Evolutionary conservation across 257 asterid genomes (phyloP).

Genomic region (Gentiana straminea): DNA sequence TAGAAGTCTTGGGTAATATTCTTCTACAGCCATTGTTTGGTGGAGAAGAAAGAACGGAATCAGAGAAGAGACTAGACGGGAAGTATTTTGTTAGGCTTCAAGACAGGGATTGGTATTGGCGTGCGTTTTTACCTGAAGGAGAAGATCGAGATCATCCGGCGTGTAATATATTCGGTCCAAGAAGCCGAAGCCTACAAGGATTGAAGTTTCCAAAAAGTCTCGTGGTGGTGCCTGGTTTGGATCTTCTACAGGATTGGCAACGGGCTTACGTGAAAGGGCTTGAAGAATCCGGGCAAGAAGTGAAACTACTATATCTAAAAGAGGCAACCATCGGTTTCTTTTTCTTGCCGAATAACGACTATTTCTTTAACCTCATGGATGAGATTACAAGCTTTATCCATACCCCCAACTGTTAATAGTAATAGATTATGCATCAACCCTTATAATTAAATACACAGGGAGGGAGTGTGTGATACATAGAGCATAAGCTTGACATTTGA

Average conservation of each 20-base stretch:
- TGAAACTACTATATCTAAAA: conserved; percentile 25
- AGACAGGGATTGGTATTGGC: conserved; percentile 46
- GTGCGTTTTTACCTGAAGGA: conserved; percentile 34
- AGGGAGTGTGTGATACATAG: conserved; percentile 13
- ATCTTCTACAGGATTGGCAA: conserved; percentile 42
- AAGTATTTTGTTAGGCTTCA: conserved; percentile 32
- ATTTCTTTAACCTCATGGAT: conserved; percentile 31
- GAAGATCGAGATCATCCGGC: conserved; percentile 42
- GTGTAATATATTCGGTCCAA: conserved; percentile 36
- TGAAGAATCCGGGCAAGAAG: conserved; percentile 25
- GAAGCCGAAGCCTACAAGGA: conserved; percentile 18
- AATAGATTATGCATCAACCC: conserved; percentile 15
- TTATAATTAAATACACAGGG: conserved; percentile 12
- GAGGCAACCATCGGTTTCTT: conserved; percentile 40
- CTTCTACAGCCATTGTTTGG: conserved; percentile 39
- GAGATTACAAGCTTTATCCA: conserved; percentile 30
- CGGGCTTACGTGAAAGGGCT: conserved; percentile 31
- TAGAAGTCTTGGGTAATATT: conserved; percentile 27
- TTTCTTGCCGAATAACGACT: conserved; percentile 39
- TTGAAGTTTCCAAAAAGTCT: conserved; percentile 25
- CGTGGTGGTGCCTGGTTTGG: conserved; percentile 35
- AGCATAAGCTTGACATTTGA: conserved; percentile 24
- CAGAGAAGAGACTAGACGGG: conserved; percentile 27
- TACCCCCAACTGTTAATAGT: conserved; percentile 22
- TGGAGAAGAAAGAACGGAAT: conserved; percentile 27